Evolutionary conservation across 495 filamentous ascomycete species (phyloP), one percentile per base, ranked within the genome.

Genomic region (Copromyces sp.): DNA sequence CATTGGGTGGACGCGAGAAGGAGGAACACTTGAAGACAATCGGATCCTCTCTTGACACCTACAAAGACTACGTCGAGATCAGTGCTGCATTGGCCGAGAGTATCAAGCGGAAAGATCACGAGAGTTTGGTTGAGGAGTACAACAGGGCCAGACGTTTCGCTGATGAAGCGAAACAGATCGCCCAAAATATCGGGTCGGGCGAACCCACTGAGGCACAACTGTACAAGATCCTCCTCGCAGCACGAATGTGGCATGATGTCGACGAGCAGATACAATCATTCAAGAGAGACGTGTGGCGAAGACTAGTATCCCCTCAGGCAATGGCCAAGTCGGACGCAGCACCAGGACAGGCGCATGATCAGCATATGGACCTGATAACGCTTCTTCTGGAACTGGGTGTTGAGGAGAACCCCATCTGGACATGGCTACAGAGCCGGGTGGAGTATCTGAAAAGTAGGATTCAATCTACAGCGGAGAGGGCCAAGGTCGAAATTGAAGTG

Each of bases 171-270:
- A 90, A 89, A 75, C 84, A 84, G 61, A 84, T 89, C n/a, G 83
- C 80, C 29, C 90, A 78, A 85, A 87, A 74, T 83, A 86, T 78
- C 78, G 87, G 79, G 80, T 88, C 68, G 77, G 83, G 77, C 77
- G 85, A 77, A 76, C 84, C 81, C 16, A 81, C 70, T 65, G 95
- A 99, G 77, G 83, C 87, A 39, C 89, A 98, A 77, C 87, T 92
- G 20, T 91, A 96, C 78, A 90, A 92, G 61, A 90, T 98, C 73
- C 82, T 99, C 44, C 86, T 97, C 20, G 94, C 94, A 39, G 94
- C 92, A 7, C 89, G 94, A n/a, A 95, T 98, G 90, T 97, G 94
- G 94, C 86, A 89, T 74, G 93, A 97, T 81, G 92, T 98, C 4
- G 90, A 93, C 44, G 86, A 90, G 59, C 94, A 95, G 72, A 90